Evolutionary conservation across 1,284 basidiomycete species (phyloP).

Genomic region (Ustilago cynodontis): DNA sequence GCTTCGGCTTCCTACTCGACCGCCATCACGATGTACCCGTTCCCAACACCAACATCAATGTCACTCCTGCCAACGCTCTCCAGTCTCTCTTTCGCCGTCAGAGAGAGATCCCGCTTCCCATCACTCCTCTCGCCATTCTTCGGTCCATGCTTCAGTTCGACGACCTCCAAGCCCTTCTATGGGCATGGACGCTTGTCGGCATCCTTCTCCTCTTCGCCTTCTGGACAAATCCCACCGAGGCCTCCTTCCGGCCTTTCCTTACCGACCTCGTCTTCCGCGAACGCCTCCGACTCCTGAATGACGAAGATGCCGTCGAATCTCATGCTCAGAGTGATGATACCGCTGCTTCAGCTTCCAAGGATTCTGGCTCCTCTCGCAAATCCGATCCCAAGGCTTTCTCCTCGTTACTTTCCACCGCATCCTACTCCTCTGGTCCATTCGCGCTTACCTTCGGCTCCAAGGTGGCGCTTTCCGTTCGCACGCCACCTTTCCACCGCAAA

Average conservation of each 20-base stretch:
- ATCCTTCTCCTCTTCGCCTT: slow-evolving; percentile 75
- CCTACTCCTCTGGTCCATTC: slow-evolving; percentile 66
- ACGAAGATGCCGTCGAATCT: slow-evolving; percentile 32
- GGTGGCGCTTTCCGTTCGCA: slow-evolving; percentile 85
- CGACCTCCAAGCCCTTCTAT: slow-evolving; percentile 50
- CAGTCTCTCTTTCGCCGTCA: slow-evolving; percentile 44
- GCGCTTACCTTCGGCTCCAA: slow-evolving; percentile 77
- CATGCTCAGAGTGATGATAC: background rate
- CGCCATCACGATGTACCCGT: slow-evolving; percentile 25
- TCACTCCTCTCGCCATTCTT: slow-evolving; percentile 36
- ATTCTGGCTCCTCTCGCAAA: slow-evolving; percentile 10
- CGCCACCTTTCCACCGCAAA: slow-evolving; percentile 88
- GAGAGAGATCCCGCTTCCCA: slow-evolving; percentile 36
- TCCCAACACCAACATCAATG: slow-evolving; percentile 21
- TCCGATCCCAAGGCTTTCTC: slow-evolving; percentile 31
- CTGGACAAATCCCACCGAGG: slow-evolving; percentile 90
- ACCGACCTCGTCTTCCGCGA: slow-evolving; percentile 95
- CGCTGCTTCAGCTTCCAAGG: slow-evolving; percentile 1
- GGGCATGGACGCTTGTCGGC: slow-evolving; percentile 51
- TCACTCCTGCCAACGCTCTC: slow-evolving; percentile 40
- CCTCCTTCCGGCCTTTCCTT: slow-evolving; percentile 90
- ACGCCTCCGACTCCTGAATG: slow-evolving; percentile 82
- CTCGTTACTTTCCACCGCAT: slow-evolving; percentile 27
- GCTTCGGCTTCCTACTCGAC: slow-evolving; percentile 46
- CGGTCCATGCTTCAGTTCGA: slow-evolving; percentile 42